A percentile compares a stretch with the other conserved stretches of the same genome.
Conservation (phyloP, 2,329 filamentous ascomycete species). For the Tolypocladium tundrense region DNA sequence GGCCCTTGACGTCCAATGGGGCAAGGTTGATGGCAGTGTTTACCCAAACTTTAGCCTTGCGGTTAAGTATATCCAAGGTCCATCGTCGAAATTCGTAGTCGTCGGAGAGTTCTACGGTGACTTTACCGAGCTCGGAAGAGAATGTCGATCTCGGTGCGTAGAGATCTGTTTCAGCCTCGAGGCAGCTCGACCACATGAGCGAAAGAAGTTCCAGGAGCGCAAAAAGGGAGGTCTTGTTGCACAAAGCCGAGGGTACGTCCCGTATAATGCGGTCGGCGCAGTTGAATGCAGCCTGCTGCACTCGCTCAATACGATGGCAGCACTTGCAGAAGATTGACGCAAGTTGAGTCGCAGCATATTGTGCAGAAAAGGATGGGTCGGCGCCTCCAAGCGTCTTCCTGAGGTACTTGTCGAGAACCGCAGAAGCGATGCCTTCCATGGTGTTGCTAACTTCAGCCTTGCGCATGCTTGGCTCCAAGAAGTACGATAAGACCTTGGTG, state of each 20-base stretch:
- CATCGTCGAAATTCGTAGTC: constrained; percentile 73
- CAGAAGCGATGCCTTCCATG: constrained; percentile 54
- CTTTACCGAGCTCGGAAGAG: constrained; percentile 63
- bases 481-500: constrained; percentile 82
- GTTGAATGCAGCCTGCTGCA: constrained; percentile 74
- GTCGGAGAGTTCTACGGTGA: constrained; percentile 86
- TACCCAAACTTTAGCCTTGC: constrained; percentile 72
- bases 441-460: constrained; percentile 51
- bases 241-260: constrained; percentile 80
- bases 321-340: constrained; percentile 77
- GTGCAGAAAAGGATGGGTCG: constrained; percentile 74
- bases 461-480: constrained; percentile 80
- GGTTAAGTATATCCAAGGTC: constrained; percentile 70
- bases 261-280: constrained; percentile 80
- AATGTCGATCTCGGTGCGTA: constrained; percentile 82
- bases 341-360: constrained; percentile 81
- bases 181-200: constrained; percentile 88
- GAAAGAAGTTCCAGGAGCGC: constrained; percentile 84
- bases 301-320: constrained; percentile 85
- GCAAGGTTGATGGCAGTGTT: constrained; percentile 70
- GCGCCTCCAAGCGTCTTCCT: constrained; percentile 61
- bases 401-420: constrained; percentile 71
- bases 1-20: constrained; percentile 85
- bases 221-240: constrained; percentile 83
- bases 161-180: constrained; percentile 89